Evolutionary conservation across 2,329 filamentous ascomycete species (phyloP).

Genomic region (Fusarium sp.): DNA sequence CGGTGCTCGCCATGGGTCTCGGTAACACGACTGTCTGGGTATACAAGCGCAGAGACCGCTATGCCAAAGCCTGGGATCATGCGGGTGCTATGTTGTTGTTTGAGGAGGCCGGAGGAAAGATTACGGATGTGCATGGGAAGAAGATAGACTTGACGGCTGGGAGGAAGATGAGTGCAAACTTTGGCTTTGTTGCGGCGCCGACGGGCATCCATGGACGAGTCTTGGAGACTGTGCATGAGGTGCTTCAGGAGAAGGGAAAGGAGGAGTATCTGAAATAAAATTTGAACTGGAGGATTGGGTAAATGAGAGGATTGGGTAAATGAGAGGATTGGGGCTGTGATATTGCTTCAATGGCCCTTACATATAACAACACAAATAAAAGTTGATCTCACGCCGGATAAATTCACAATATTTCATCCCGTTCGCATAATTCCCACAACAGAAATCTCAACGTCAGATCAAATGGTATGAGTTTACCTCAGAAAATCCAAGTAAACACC

Average conservation of each 20-base stretch:
- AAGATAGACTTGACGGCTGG: slow-evolving; percentile 62
- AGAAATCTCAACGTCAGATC: no score
- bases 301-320: no score
- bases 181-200: slow-evolving; percentile 67
- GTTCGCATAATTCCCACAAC: no score
- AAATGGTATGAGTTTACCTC: no score
- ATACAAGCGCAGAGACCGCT: slow-evolving; percentile 60
- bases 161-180: slow-evolving; percentile 61
- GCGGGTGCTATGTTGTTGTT: slow-evolving; percentile 69
- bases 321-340: neutral
- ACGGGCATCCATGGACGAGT: slow-evolving; percentile 56
- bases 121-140: slow-evolving; percentile 65
- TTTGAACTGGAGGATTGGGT: rapidly evolving
- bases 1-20: slow-evolving; percentile 61
- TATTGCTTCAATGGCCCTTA: neutral
- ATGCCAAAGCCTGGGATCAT: slow-evolving; percentile 69
- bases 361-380: neutral
- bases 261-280: slow-evolving; percentile 36
- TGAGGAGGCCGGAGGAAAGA: slow-evolving; percentile 64
- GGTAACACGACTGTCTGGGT: slow-evolving; percentile 68
- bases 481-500: no score
- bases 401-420: no score
- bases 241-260: slow-evolving; percentile 63
- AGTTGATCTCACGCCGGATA: neutral
- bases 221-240: slow-evolving; percentile 77